A percentile compares a stretch with the other conserved stretches of the same genome.
Evolutionary conservation across 202 grass and related monocot species (phyloP).

Genomic region (Cymbopogon flexuosus): DNA sequence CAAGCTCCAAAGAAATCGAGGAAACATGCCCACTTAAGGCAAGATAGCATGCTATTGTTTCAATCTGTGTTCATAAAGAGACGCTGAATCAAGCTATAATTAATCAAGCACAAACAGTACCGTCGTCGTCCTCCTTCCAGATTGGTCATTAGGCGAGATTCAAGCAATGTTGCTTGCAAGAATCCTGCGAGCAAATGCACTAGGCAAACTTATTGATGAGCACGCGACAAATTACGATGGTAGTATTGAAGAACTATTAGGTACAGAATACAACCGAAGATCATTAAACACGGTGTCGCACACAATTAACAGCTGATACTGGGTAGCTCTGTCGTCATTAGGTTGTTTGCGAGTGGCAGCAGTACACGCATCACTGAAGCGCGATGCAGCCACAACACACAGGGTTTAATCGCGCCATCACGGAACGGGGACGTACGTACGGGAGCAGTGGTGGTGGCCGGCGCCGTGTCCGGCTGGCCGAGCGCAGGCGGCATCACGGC

Average conservation of each 20-base stretch:
- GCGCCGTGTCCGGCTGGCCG: not conserved
- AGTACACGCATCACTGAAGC: conserved; percentile 1
- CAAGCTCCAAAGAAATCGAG: not conserved
- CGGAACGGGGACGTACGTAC: not conserved
- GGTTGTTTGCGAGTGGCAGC: not conserved
- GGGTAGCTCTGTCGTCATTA: not conserved
- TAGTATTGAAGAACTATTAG: not conserved
- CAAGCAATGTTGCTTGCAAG: conserved; percentile 6
- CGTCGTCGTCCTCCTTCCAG: not conserved
- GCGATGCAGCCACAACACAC: not conserved
- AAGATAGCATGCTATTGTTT: not conserved
- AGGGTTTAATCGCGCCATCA: not conserved
- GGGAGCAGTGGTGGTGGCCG: not conserved
- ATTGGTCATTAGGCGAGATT: not conserved
- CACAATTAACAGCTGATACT: not conserved
- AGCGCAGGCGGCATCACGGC: not conserved
- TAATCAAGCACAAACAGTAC: not conserved
- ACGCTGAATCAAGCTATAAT: not conserved
- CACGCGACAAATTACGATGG: not conserved
- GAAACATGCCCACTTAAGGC: no score
- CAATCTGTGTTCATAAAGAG: not conserved
- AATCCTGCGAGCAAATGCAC: conserved; percentile 11
- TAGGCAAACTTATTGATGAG: not conserved
- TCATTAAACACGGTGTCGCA: conserved; percentile 17
- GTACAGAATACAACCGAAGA: not conserved